Conservation (phyloP, 1,139 yeast genomes). For the Arxiozyma bovina region DNA sequence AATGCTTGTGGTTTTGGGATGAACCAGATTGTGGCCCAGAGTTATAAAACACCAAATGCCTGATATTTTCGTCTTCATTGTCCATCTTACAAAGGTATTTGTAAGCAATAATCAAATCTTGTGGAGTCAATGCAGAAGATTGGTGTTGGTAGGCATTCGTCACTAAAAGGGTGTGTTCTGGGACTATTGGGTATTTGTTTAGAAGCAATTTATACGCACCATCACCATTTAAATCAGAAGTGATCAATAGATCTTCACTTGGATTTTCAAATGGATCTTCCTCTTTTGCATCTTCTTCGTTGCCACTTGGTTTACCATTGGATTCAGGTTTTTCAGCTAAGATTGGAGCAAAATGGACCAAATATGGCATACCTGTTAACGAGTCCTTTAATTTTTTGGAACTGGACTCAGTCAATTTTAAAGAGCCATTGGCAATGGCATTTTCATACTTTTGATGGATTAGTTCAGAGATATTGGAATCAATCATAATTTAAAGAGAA, state of each 20-base stretch:
- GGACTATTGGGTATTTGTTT: slow-evolving; percentile 79
- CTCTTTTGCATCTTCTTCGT: slow-evolving; percentile 30
- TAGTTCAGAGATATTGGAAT: slow-evolving; percentile 27
- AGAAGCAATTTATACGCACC: slow-evolving; percentile 55
- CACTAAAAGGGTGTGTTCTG: slow-evolving; percentile 68
- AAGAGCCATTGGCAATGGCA: slow-evolving; percentile 31
- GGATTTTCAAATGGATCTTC: slow-evolving; percentile 72
- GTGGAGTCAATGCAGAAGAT: slow-evolving; percentile 57
- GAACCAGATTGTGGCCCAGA: slow-evolving; percentile 87
- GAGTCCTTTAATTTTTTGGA: slow-evolving; percentile 24
- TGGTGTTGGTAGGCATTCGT: slow-evolving; percentile 70
- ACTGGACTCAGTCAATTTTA: slow-evolving; percentile 32
- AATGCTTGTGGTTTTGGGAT: slow-evolving; percentile 85
- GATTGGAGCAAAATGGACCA: slow-evolving; percentile 40
- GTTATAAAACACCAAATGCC: slow-evolving; percentile 75
- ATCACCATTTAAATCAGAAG: slow-evolving; percentile 41
- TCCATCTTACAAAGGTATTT: slow-evolving; percentile 40
- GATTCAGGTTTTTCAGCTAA: slow-evolving; percentile 51
- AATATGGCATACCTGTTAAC: slow-evolving; percentile 32
- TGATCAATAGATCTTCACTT: slow-evolving; percentile 63
- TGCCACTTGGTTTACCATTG: slow-evolving; percentile 14
- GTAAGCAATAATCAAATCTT: slow-evolving; percentile 55
- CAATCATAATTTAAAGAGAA: slow-evolving; percentile 22
- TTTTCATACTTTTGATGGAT: slow-evolving; percentile 30
- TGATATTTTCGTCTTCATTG: slow-evolving; percentile 30